Conservation (phyloP, 1,284 basidiomycete genomes). For the Porodaedalea pini region DNA sequence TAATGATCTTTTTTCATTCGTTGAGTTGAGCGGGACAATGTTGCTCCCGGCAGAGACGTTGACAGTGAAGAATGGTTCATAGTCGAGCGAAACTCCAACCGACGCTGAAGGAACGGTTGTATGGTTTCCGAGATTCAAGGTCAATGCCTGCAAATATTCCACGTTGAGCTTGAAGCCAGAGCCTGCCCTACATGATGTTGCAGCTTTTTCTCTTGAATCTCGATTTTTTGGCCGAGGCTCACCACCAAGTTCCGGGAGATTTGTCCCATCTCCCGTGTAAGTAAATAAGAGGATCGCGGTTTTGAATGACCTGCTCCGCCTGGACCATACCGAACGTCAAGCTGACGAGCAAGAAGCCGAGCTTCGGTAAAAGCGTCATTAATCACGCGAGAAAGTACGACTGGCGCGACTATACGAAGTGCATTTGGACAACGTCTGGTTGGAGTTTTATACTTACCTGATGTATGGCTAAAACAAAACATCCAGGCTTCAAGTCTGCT, state of each 20-base stretch:
- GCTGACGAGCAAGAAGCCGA: not conserved
- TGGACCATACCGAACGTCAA: not conserved
- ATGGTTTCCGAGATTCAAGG: conserved; percentile 46
- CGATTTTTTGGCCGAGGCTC: too few species aligned
- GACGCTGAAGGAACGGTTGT: conserved; percentile 45
- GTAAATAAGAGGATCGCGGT: conserved; percentile 33
- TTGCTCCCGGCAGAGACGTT: conserved; percentile 49
- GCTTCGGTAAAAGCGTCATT: not conserved
- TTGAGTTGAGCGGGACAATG: conserved; percentile 36
- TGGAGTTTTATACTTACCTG: too few species aligned
- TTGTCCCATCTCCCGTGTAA: conserved; percentile 40
- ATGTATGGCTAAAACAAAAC: too few species aligned
- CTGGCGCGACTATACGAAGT: too few species aligned
- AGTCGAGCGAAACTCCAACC: conserved; percentile 48
- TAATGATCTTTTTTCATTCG: not conserved
- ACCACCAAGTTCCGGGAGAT: conserved; percentile 40
- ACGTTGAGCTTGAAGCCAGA: conserved; percentile 53
- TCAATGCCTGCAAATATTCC: conserved; percentile 41
- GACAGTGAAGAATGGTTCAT: conserved; percentile 42
- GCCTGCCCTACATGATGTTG: conserved; percentile 41
- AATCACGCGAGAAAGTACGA: too few species aligned
- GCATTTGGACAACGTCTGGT: too few species aligned
- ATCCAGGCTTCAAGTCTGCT: not conserved
- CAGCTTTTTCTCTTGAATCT: not conserved
- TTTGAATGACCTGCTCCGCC: conserved; percentile 24